Evolutionary conservation across 2,329 filamentous ascomycete genomes (phyloP), one percentile per base, ranked within the genome.

Genomic region (Talaromyces sp.): DNA sequence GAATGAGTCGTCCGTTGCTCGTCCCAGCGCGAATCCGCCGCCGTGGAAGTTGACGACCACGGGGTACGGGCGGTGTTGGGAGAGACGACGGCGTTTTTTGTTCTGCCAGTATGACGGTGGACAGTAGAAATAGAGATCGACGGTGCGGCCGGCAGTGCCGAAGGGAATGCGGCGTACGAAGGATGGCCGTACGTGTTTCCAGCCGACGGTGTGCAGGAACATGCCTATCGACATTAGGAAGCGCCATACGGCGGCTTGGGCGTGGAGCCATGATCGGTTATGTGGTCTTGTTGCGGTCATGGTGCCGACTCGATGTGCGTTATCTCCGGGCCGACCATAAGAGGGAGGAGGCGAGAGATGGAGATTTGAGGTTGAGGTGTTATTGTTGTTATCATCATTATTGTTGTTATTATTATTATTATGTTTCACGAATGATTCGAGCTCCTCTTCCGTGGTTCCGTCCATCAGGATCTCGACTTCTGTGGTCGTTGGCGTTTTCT

Each of bases 221-320:
- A 89, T 89, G 66, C 86, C 87, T 58, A 89, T 79, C 59, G 78
- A 78, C 81, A 89, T 88, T 41, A 89, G 76, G 57, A 81, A 78
- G 54, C 88, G 81, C 85, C 86, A 89, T 69, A 86, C 81, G 28
- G 79, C 73, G 48, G 87, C 87, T 69, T 88, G 81, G 54, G 86
- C 64, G 57, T 81, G 80, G 10, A 89, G 79, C 66, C 84, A 80
- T 77, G 81, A 52, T 10, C 48, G 19, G 13, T 31, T 52, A 13
- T 83, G 73, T 86, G 80, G 36, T n/a, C 19, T 5, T 17, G 35
- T 35, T 5, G 31, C 33, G 31, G 31, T 31, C 39, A 33, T 35
- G 3, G 36, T 31, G 28, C 31, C 31, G 28, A 8, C n/a, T 17
- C 19, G 28, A 52, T 52, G 19, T 15, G n/a, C 17, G 31, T 25